Evolutionary conservation across 179 eudicot genomes (phyloP).

Genomic region (Spinacia oleracea): DNA sequence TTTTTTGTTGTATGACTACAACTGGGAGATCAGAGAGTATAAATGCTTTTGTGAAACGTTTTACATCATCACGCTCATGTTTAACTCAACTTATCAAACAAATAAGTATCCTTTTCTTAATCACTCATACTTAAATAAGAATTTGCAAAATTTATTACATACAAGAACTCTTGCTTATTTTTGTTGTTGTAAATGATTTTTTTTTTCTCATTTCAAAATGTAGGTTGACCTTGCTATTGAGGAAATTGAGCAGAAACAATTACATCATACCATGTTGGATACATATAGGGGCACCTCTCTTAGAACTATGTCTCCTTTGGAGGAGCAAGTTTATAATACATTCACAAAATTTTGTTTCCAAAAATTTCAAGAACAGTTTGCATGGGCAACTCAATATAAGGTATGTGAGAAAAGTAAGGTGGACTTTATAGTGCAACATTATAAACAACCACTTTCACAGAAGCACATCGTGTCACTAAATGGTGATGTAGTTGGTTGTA

Average conservation of each 20-base stretch:
- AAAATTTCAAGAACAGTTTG: slow-evolving; percentile 25
- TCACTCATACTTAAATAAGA: not conserved
- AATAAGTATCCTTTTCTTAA: not conserved
- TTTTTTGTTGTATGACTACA: slow-evolving; percentile 23
- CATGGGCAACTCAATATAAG: slow-evolving; percentile 22
- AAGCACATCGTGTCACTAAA: slow-evolving; percentile 18
- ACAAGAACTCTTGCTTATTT: not conserved
- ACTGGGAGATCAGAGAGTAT: slow-evolving; percentile 26
- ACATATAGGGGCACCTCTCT: slow-evolving; percentile 1
- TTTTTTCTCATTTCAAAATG: not conserved
- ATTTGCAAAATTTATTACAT: not conserved
- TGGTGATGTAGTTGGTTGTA: slow-evolving; percentile 17
- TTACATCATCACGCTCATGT: slow-evolving; percentile 9
- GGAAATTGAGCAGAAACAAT: slow-evolving; percentile 11
- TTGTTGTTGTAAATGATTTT: not conserved
- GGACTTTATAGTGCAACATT: slow-evolving; percentile 11
- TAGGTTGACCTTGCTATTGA: slow-evolving; percentile 10
- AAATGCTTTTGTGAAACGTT: slow-evolving; percentile 12
- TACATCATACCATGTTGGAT: slow-evolving; percentile 18
- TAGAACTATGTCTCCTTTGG: slow-evolving; percentile 6
- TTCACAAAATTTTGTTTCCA: slow-evolving; percentile 25
- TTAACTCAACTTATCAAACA: slow-evolving; percentile 21
- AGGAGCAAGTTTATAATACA: not conserved
- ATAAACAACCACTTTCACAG: not conserved
- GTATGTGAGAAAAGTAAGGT: not conserved